phyloP scores from a whole-genome alignment of 1,139 yeast species.

The Zygosaccharomyces sapae region DNA sequence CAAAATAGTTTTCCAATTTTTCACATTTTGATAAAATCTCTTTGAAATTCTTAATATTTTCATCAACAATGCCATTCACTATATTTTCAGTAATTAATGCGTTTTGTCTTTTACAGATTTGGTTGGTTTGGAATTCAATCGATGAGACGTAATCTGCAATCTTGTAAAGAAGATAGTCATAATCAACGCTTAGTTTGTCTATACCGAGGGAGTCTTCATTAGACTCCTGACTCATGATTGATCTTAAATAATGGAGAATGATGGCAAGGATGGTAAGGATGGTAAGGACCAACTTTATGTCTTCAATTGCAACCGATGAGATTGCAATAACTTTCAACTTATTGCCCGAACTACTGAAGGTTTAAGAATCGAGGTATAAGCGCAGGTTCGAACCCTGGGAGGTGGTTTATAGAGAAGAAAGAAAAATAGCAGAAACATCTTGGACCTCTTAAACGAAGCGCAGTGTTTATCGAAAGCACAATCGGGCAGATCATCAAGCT shows the following conservation, averaged over 20 bases:
- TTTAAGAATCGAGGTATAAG: no score
- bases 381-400: no score
- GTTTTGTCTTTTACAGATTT: constrained; percentile 36
- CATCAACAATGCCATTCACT: constrained; percentile 40
- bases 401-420: no score
- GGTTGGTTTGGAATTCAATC: constrained; percentile 39
- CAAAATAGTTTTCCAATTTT: constrained; percentile 56
- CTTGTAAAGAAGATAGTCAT: constrained; percentile 59
- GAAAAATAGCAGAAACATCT: no score
- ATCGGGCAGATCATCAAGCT: no score
- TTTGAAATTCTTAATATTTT: constrained; percentile 45
- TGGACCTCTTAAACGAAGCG: no score
- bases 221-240: constrained; percentile 6
- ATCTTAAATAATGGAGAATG: no score
- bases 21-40: constrained; percentile 48
- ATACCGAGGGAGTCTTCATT: constrained; percentile 61
- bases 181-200: constrained; percentile 53
- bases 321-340: neutral
- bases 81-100: constrained; percentile 35
- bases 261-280: no score
- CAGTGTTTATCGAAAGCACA: no score
- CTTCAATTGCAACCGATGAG: neutral
- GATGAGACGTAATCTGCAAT: constrained; percentile 51
- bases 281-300: no score
- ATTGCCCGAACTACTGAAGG: no score